These are phyloP conservation scores for Astrocystis sublimbata DNA, from an alignment of 495 filamentous ascomycete species.

Conservation along the genomic window DNA sequence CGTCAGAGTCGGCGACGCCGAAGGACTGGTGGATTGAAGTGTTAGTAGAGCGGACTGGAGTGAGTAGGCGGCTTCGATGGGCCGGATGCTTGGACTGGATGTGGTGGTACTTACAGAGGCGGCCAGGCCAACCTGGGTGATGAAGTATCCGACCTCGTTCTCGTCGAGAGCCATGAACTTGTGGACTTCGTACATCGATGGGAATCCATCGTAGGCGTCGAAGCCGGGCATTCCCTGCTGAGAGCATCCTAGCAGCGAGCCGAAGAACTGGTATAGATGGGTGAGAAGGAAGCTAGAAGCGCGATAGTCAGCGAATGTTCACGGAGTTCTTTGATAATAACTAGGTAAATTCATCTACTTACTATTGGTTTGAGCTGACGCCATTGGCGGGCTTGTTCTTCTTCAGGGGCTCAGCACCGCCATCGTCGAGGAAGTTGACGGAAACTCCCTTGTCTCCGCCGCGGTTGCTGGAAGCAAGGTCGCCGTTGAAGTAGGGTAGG, in stretches of 20 bases:
- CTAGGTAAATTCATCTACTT: conserved; percentile 15
- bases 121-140: conserved; percentile 52
- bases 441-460: conserved; percentile 37
- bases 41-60: too few relatives aligned
- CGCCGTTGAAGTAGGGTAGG: conserved; percentile 54
- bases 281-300: conserved; percentile 49
- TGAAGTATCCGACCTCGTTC: conserved; percentile 54
- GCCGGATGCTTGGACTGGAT: too few relatives aligned
- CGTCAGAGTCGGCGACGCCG: conserved; percentile 48
- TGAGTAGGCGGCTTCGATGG: too few relatives aligned
- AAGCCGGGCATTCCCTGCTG: conserved; percentile 44
- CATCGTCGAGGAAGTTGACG: conserved; percentile 58
- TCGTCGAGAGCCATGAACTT: conserved; percentile 58
- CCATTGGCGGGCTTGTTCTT: conserved; percentile 50
- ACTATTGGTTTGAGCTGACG: conserved; percentile 53
- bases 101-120: conserved; percentile 37
- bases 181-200: conserved; percentile 52
- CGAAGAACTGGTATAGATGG: conserved; percentile 59
- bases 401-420: conserved; percentile 51
- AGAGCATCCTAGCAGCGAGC: conserved; percentile 52
- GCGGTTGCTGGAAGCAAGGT: conserved; percentile 47
- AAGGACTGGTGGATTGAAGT: conserved; percentile 36
- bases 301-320: neutral
- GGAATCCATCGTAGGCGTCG: conserved; percentile 43
- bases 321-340: neutral